These are phyloP conservation scores for Macrocybe gigantea DNA, from an alignment of 768 basidiomycete genomes.

Conservation along the genomic window DNA sequence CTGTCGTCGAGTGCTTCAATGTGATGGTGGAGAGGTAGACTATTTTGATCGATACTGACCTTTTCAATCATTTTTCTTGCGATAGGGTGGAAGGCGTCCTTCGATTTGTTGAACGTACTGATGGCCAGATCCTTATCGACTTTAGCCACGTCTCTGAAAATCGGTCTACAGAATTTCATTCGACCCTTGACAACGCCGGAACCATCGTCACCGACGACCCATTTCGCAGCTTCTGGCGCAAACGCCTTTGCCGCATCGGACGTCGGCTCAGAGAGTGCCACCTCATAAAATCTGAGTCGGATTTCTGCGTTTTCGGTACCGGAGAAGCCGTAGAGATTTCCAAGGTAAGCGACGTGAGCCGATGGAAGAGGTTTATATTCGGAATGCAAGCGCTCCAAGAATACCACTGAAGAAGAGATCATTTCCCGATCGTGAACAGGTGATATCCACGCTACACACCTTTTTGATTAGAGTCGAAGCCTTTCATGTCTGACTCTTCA, in stretches of 20 bases:
- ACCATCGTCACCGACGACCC: constrained; percentile 64
- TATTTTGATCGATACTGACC: constrained; percentile 27
- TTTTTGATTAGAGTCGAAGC: constrained; percentile 73
- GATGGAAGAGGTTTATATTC: constrained; percentile 50
- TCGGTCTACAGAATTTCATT: constrained; percentile 81
- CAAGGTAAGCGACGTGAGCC: constrained; percentile 55
- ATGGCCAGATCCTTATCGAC: constrained; percentile 51
- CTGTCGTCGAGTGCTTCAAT: too few species aligned
- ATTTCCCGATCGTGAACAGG: background rate
- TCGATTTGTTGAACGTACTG: constrained; percentile 39
- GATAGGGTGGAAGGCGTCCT: constrained; percentile 67
- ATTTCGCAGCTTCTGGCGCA: constrained; percentile 49
- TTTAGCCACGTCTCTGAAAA: constrained; percentile 48
- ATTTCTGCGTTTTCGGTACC: constrained; percentile 71
- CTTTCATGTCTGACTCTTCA: constrained; percentile 49
- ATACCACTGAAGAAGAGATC: constrained; percentile 49
- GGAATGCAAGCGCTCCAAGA: constrained; percentile 76
- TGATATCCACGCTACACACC: constrained; percentile 31
- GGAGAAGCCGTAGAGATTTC: constrained; percentile 40
- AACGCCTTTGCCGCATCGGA: constrained; percentile 45
- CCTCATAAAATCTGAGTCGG: constrained; percentile 69
- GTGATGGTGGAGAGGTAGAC: too few species aligned
- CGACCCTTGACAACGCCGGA: constrained; percentile 64
- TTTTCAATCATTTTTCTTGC: constrained; percentile 72
- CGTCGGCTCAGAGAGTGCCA: constrained; percentile 50